Evolutionary conservation across 1,139 yeast species (phyloP), one percentile per base, ranked within the genome.

Genomic region (Candida mesenterica): DNA sequence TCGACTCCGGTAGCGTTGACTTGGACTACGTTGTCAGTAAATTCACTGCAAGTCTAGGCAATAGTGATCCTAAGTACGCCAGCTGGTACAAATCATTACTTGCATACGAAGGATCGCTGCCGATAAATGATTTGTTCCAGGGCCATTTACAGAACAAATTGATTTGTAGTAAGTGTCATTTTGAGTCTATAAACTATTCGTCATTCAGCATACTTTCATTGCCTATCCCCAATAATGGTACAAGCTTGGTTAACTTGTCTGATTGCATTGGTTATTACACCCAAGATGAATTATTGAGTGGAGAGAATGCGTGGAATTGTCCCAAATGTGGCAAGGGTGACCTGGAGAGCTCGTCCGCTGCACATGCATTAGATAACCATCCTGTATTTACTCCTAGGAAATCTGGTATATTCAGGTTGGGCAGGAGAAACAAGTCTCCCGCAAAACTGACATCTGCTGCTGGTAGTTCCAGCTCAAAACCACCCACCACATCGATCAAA

Each of bases 301-400:
- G 85, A 13, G 89, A 82, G 20, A 82, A 84, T 56, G 83, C 86
- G 6, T 84, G 94, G 94, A 70, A 76, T 42, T 84, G 94, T 60
- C 87, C 92, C 2, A 71, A 72, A 37, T 84, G 94, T 61, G 30
- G 62, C 66, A 30, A 37, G 17, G 19, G 24, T 26, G 24, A 25
- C 14, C 10, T n/a, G n/a, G n/a, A n/a, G n/a, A n/a, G n/a, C 30
- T 12, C 28, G 31, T 10, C 25, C 6, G 36, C 29, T 8, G 23
- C 31, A 7, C 41, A 43, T 36, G 47, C 53, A 2, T 51, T 65
- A 24, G 72, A 66, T 34, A 51, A 51, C 33, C 71, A 66, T 45
- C 72, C 72, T 15, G 69, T 70, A 14, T 61, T 69, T 48, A 52
- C 60, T 14, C 45, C 53, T 4, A 42, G 46, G 14, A 61, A 53